A percentile compares a stretch with the other conserved stretches of the same genome.
These are phyloP conservation scores for Fusarium xyrophilum DNA, from an alignment of 2,329 filamentous ascomycete genomes.

Conservation along the genomic window DNA sequence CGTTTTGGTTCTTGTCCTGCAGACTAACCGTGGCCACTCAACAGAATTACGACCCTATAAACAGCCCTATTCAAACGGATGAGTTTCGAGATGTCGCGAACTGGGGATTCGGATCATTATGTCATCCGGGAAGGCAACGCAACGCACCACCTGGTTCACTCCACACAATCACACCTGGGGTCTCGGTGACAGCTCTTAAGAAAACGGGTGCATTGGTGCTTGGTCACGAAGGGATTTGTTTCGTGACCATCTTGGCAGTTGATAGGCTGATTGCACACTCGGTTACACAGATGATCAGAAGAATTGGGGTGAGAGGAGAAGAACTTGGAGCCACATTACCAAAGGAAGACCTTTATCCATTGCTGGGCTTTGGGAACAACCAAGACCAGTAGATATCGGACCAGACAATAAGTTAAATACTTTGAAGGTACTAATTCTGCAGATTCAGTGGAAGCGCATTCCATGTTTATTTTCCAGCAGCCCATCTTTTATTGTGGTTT, in stretches of 20 bases:
- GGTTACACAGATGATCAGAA: neutral
- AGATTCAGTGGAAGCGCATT: fast-evolving
- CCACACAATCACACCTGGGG: neutral
- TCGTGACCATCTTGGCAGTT: neutral
- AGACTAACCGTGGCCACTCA: neutral
- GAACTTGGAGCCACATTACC: neutral
- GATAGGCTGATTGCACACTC: neutral
- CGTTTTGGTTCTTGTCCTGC: neutral
- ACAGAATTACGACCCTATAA: neutral
- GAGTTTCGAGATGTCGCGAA: neutral
- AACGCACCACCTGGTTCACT: neutral
- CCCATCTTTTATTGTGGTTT: neutral
- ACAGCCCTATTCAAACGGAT: neutral
- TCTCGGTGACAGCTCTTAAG: neutral
- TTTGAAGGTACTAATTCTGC: neutral
- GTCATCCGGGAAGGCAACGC: neutral
- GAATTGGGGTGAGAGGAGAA: neutral
- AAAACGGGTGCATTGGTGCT: neutral
- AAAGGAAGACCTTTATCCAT: too few species aligned
- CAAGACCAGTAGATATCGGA: neutral
- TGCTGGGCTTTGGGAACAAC: neutral
- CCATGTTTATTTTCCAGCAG: neutral
- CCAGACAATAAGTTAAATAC: too few species aligned
- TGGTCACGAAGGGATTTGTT: neutral
- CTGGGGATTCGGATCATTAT: neutral